Evolutionary conservation across 352 stramenopile genomes (phyloP).

Genomic region (Thraustotheca clavata): DNA sequence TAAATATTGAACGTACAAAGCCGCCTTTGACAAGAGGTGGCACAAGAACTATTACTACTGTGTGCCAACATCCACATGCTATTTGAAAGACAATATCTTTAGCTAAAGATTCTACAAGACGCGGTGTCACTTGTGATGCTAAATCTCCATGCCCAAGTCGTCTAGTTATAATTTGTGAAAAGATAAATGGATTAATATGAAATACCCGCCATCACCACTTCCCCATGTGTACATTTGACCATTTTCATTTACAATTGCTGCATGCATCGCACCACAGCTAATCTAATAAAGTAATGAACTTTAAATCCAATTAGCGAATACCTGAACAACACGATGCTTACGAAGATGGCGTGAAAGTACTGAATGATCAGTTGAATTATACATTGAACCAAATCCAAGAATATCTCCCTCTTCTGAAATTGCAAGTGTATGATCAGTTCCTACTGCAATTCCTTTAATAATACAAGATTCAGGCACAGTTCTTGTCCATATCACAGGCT

Average conservation of each 20-base stretch:
- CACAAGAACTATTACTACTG: constrained; percentile 80
- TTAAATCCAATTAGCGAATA: constrained; percentile 19
- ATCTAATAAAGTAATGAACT: constrained; percentile 29
- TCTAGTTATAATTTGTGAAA: constrained; percentile 23
- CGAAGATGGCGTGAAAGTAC: constrained; percentile 41
- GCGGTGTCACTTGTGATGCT: constrained; percentile 59
- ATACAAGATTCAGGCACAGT: constrained; percentile 51
- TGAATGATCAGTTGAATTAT: constrained; percentile 49
- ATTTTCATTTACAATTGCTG: constrained; percentile 58
- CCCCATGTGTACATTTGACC: constrained; percentile 75
- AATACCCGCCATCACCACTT: constrained; percentile 74
- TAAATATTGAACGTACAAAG: constrained; percentile 27
- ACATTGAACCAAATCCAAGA: constrained; percentile 59
- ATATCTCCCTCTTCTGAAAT: constrained; percentile 44
- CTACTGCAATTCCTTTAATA: constrained; percentile 43
- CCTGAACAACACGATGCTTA: constrained; percentile 54
- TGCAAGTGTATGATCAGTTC: constrained; percentile 65
- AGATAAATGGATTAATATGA: not conserved
- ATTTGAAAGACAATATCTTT: constrained; percentile 73
- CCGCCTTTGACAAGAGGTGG: constrained; percentile 77
- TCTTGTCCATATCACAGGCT: constrained; percentile 60
- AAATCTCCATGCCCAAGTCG: constrained; percentile 66
- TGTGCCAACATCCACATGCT: constrained; percentile 81
- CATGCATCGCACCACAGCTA: constrained; percentile 68
- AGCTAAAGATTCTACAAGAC: constrained; percentile 58